phyloP scores from a whole-genome alignment of 371 early-diverging fungal genomes.

The Mucor plumbeus region DNA sequence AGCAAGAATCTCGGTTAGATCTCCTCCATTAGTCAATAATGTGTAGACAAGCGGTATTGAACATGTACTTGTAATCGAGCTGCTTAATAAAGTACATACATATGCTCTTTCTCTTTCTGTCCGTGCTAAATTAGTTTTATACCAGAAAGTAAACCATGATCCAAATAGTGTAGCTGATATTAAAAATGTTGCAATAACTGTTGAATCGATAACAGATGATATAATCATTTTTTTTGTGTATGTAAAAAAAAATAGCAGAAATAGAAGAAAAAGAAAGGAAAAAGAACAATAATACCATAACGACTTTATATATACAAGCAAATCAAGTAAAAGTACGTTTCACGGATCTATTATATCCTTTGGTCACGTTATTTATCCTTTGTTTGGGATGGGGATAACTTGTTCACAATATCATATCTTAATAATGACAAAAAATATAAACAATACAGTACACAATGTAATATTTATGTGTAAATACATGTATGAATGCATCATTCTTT shows the following conservation, averaged over 20 bases:
- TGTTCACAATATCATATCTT: not conserved
- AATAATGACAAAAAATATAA: not conserved
- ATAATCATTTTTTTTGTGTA: slow-evolving; percentile 10
- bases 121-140: slow-evolving; percentile 13
- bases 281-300: not conserved
- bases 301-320: not conserved
- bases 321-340: slow-evolving; percentile 9
- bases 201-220: slow-evolving; percentile 20
- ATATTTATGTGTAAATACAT: not conserved
- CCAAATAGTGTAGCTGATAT: slow-evolving; percentile 12
- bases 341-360: not conserved
- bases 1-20: slow-evolving; percentile 18
- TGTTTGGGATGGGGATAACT: slow-evolving; percentile 5
- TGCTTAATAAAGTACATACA: slow-evolving; percentile 41
- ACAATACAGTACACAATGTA: not conserved
- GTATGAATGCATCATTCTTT: not conserved
- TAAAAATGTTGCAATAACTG: slow-evolving; percentile 8
- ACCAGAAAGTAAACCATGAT: slow-evolving; percentile 28
- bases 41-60: slow-evolving; percentile 40
- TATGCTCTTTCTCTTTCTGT: slow-evolving; percentile 44
- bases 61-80: slow-evolving; percentile 31
- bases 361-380: slow-evolving; percentile 15
- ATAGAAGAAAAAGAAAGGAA: slow-evolving; percentile 7
- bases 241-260: slow-evolving; percentile 4
- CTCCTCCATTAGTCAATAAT: slow-evolving; percentile 17